These are phyloP conservation scores for Phytophthora tubulina DNA, from an alignment of 352 stramenopile species.

Conservation along the genomic window DNA sequence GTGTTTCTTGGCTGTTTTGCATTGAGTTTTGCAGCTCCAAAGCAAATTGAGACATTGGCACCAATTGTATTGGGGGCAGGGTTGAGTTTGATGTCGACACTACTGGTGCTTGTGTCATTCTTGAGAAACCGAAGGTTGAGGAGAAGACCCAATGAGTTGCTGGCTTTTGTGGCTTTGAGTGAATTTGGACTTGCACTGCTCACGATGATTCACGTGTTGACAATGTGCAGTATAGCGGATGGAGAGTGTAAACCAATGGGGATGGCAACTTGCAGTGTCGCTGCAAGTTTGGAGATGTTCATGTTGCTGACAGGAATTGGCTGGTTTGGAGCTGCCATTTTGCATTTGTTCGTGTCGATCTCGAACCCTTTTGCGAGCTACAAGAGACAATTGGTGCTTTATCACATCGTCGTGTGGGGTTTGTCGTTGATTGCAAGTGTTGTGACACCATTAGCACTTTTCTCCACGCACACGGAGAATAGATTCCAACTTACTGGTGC, in stretches of 20 bases:
- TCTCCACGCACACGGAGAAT: conserved; percentile 45
- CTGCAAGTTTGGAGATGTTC: conserved; percentile 65
- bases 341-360: conserved; percentile 78
- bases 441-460: conserved; percentile 53
- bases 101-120: conserved; percentile 67
- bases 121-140: conserved; percentile 43
- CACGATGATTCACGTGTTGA: conserved; percentile 55
- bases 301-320: conserved; percentile 66
- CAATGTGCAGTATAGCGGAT: conserved; percentile 49
- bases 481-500: conserved; percentile 53
- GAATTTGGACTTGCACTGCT: conserved; percentile 65
- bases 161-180: conserved; percentile 71
- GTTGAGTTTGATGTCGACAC: conserved; percentile 61
- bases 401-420: conserved; percentile 65
- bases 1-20: conserved; percentile 56
- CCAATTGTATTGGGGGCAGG: conserved; percentile 57
- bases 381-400: conserved; percentile 65
- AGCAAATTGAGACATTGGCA: conserved; percentile 47
- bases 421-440: conserved; percentile 55
- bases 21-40: conserved; percentile 54
- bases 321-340: conserved; percentile 77
- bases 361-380: conserved; percentile 84
- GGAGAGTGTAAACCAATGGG: conserved; percentile 50
- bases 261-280: conserved; percentile 47
- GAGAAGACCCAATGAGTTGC: conserved; percentile 69